Evolutionary conservation across 805 yeast genomes (phyloP).

Genomic region (Yamadazyma ubonensis): DNA sequence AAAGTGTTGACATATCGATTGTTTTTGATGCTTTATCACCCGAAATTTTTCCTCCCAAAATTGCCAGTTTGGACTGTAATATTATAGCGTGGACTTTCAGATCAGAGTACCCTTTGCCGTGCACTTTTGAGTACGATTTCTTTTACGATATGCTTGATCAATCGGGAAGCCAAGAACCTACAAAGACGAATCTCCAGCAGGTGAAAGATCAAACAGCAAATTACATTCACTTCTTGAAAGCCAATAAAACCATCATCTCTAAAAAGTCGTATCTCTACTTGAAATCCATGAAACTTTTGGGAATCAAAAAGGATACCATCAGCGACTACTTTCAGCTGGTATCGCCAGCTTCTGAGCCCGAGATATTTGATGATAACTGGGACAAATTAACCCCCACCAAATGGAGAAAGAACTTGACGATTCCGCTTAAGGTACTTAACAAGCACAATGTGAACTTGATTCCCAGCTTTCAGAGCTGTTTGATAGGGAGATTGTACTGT

Average conservation of each 20-base stretch:
- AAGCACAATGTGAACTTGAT: constrained; percentile 50
- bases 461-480: constrained; percentile 64
- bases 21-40: constrained; percentile 26
- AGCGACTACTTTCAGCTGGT: constrained; percentile 34
- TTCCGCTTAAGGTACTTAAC: constrained; percentile 43
- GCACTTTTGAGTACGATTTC: constrained; percentile 40
- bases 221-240: constrained; percentile 35
- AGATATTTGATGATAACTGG: constrained; percentile 30
- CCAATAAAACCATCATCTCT: constrained; percentile 31
- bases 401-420: constrained; percentile 32
- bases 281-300: constrained; percentile 37
- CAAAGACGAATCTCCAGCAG: constrained; percentile 33
- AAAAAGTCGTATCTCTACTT: constrained; percentile 35
- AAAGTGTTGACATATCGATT: constrained; percentile 26
- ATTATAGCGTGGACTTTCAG: constrained; percentile 41
- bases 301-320: constrained; percentile 40
- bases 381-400: constrained; percentile 18
- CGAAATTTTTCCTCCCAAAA: constrained; percentile 30
- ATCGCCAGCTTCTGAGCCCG: constrained; percentile 24
- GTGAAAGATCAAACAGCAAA: constrained; percentile 34
- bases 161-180: constrained; percentile 28
- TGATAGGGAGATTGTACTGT: constrained; percentile 57
- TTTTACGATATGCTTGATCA: constrained; percentile 27
- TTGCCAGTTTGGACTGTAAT: constrained; percentile 33
- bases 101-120: constrained; percentile 42